Evolutionary conservation across 2,329 filamentous ascomycete genomes (phyloP).

Genomic region (Fusarium scirpi): DNA sequence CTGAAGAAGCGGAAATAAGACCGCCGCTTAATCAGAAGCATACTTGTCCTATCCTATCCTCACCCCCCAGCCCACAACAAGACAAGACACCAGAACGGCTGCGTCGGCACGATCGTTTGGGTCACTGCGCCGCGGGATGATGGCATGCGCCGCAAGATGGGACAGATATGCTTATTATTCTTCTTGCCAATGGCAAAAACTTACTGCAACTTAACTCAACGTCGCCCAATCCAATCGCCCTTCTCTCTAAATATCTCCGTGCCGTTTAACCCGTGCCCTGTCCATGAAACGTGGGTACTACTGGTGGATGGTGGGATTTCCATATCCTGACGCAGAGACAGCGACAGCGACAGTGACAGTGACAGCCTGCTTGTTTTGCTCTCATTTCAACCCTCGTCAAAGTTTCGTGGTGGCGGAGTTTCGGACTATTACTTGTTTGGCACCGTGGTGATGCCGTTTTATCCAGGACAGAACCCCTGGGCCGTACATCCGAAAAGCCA

Average conservation of each 20-base stretch:
- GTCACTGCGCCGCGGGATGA: slow-evolving; percentile 44
- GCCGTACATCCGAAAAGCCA: slow-evolving; percentile 26
- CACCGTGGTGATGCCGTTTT: slow-evolving; percentile 45
- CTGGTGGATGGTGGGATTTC: slow-evolving; percentile 12
- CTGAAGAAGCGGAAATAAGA: slow-evolving; percentile 22
- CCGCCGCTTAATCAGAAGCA: slow-evolving; percentile 20
- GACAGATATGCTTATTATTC: slow-evolving; percentile 49
- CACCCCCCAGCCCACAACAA: slow-evolving; percentile 25
- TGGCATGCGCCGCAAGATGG: slow-evolving; percentile 46
- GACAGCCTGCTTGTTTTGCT: background rate
- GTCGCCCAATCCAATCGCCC: background rate
- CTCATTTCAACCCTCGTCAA: slow-evolving; percentile 6
- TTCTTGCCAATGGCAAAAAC: slow-evolving; percentile 18
- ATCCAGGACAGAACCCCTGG: slow-evolving; percentile 44
- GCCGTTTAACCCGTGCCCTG: slow-evolving; percentile 33
- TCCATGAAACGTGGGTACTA: slow-evolving; percentile 33
- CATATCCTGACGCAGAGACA: background rate
- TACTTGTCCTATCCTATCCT: background rate
- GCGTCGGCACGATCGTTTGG: slow-evolving; percentile 47
- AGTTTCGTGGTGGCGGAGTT: slow-evolving; percentile 37
- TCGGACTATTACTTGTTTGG: slow-evolving; percentile 35
- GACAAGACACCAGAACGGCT: slow-evolving; percentile 35
- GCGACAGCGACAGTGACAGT: background rate
- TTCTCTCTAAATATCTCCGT: slow-evolving; percentile 7
- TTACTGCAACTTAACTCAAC: slow-evolving; percentile 18